Evolutionary conservation across 1,284 basidiomycete genomes (phyloP), one percentile per base, ranked within the genome.

Genomic region (Apiotrichum gamsii): DNA sequence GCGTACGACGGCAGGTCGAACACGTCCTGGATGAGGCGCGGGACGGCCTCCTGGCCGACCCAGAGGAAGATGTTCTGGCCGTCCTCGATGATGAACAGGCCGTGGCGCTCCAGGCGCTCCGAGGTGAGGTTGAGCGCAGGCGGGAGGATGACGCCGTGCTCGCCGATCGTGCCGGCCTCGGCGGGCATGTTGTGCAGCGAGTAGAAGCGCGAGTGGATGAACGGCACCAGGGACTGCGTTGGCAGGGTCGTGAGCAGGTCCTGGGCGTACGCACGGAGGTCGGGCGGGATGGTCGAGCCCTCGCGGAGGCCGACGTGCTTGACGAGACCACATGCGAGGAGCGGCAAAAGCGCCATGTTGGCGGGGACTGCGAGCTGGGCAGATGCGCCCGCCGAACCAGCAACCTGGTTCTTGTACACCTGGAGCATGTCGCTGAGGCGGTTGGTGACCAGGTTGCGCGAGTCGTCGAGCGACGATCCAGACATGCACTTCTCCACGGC

Each of bases 21-120:
- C 9, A 97, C 94, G 63, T 99, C 95, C 76, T 85, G 77, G 50
- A 96, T 77, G 41, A 98, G 81, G 65, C 94, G 88, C 3, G 93
- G 90, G 18, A 98, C 91, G 5, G 95, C 90, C 65, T 97, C 94
- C 25, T 93, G 82, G 8, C 95, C 95, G 43, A 99, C 81, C 87
- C 90, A 98, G 37, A 98, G 78, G 82, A 98, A 97, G 62, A 98
- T 87, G 39, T 89, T 93, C 73, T 97, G 95, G 0, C 89, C 89
- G 69, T 98, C 93, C 71, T 98, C 95, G 59, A 99, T 94, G 54
- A 99, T 74, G 81, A 87, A 97, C 43, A 99, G 77, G 44, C 95
- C 95, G 64, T 98, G 93, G 45, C 93, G 78, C 72, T 97, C 93
- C 43, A 99, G 77, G 33, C 89, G 78, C 72, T 98, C 95, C 29